Evolutionary conservation across 257 asterid species (phyloP).

Genomic region (Perilla frutescens): DNA sequence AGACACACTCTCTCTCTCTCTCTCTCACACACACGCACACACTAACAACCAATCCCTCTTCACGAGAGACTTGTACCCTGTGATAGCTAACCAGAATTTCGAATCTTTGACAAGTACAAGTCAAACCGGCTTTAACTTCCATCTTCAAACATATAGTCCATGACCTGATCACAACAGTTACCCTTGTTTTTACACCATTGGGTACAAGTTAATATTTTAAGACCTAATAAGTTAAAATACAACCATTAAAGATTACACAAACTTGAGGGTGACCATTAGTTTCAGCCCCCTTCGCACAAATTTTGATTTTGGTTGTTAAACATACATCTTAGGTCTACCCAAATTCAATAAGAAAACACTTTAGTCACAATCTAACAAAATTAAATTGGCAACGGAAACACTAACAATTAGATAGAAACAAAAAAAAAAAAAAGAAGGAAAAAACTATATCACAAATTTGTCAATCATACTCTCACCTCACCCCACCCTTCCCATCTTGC

Average conservation of each 20-base stretch:
- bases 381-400: constrained; percentile 17
- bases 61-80: no score
- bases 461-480: background rate
- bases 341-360: background rate
- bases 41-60: no score
- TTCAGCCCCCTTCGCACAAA: background rate
- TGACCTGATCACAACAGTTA: background rate
- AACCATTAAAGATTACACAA: background rate
- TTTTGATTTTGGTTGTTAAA: background rate
- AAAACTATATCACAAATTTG: constrained; percentile 34
- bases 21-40: no score
- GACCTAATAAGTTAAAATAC: background rate
- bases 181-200: no score
- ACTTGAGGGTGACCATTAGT: background rate
- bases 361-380: background rate
- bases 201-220: background rate
- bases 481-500: no score
- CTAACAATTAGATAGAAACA: constrained; percentile 15
- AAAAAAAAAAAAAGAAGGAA: background rate
- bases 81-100: background rate
- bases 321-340: background rate
- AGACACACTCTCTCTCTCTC: no score
- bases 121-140: background rate
- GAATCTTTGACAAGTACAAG: background rate
- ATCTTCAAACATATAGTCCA: background rate